Conservation (phyloP, 108 stramenopile genomes). For the Skeletonema grethae region DNA sequence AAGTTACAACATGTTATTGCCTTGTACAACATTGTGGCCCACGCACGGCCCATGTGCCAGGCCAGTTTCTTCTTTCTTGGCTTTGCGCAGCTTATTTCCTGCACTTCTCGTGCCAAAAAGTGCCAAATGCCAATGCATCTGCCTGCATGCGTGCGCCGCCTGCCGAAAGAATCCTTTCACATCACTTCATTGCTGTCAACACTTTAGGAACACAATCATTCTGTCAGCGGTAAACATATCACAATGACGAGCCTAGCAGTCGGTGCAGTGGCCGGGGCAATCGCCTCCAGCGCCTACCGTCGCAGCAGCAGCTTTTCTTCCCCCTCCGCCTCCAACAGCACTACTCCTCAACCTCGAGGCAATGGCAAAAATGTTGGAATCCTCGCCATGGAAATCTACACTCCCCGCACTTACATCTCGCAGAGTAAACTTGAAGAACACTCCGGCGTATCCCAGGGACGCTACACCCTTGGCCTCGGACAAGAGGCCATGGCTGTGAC, state of each 20-base stretch:
- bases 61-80: too few relatives aligned
- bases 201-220: too few relatives aligned
- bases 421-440: conserved; percentile 92
- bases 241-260: conserved; percentile 49
- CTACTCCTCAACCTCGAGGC: conserved; percentile 12
- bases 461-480: conserved; percentile 95
- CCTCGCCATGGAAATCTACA: conserved; percentile 95
- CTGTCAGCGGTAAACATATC: background rate
- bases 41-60: too few relatives aligned
- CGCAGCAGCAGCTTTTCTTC: conserved; percentile 10
- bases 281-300: conserved; percentile 50
- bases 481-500: conserved; percentile 93
- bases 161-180: too few relatives aligned
- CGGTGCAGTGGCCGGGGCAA: conserved; percentile 61
- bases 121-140: too few relatives aligned
- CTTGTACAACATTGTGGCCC: too few relatives aligned
- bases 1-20: too few relatives aligned
- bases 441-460: conserved; percentile 85
- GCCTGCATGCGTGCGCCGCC: too few relatives aligned
- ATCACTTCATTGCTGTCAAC: too few relatives aligned
- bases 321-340: conserved; percentile 8
- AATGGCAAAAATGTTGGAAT: conserved; percentile 92
- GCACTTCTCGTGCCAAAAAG: too few relatives aligned
- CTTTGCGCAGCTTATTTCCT: too few relatives aligned
- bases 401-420: conserved; percentile 90